phyloP scores from a whole-genome alignment of 1,139 yeast genomes.

The Yamadazyma trypodendri region DNA sequence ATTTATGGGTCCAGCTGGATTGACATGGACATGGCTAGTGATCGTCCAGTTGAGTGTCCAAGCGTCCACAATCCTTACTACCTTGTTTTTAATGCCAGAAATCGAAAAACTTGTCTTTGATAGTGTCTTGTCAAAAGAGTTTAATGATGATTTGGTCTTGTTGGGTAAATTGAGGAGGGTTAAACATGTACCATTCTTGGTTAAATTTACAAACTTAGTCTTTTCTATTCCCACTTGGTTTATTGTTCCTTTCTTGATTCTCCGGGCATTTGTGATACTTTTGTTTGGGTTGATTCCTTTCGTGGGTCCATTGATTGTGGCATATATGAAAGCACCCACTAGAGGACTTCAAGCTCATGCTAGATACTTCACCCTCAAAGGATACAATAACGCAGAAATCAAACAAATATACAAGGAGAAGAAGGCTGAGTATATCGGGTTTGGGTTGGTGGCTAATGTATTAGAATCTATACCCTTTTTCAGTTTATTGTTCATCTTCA shows the following conservation, averaged over 20 bases:
- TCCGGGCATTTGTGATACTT: constrained; percentile 29
- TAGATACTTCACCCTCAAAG: constrained; percentile 62
- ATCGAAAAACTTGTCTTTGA: constrained; percentile 60
- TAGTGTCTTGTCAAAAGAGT: constrained; percentile 50
- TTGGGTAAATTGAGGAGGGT: constrained; percentile 42
- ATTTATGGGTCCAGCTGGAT: constrained; percentile 56
- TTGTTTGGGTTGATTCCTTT: constrained; percentile 55
- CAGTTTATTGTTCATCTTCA: constrained; percentile 60
- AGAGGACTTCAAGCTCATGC: constrained; percentile 56
- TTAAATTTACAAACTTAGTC: constrained; percentile 22
- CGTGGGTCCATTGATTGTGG: constrained; percentile 57
- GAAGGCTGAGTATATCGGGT: constrained; percentile 40
- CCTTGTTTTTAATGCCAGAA: constrained; percentile 53
- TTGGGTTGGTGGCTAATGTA: constrained; percentile 58
- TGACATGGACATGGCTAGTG: constrained; percentile 53
- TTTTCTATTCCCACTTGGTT: constrained; percentile 25
- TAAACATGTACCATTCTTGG: constrained; percentile 32
- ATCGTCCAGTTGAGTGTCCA: constrained; percentile 53
- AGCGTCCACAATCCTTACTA: constrained; percentile 49
- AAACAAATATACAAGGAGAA: constrained; percentile 25
- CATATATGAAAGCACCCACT: constrained; percentile 56
- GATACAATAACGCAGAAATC: constrained; percentile 43
- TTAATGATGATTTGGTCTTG: constrained; percentile 48
- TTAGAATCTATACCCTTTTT: constrained; percentile 62
- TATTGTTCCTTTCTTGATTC: constrained; percentile 24